Conservation (phyloP, 164 flowering plant species). For the Vitis cinerea region DNA sequence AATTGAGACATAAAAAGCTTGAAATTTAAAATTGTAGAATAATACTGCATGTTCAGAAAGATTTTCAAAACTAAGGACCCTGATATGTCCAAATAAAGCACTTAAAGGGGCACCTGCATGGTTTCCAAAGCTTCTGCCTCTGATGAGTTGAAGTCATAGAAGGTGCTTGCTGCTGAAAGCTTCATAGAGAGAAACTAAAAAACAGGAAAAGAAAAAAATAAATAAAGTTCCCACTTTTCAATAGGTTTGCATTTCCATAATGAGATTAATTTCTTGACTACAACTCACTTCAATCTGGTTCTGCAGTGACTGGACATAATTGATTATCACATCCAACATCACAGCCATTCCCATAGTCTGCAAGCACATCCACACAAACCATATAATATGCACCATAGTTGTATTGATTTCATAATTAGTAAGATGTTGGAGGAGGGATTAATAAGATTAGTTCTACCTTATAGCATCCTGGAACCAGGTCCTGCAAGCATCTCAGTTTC, state of each 20-base stretch:
- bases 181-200: conserved; percentile 32
- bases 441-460: conserved; percentile 20
- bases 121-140: background rate
- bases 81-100: too few species aligned
- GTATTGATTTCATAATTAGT: background rate
- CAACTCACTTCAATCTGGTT: conserved; percentile 37
- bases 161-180: conserved; percentile 21
- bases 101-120: too few species aligned
- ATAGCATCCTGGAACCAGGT: conserved; percentile 40
- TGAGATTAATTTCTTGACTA: background rate
- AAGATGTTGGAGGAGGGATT: too few species aligned
- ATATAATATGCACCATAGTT: too few species aligned
- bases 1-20: too few species aligned
- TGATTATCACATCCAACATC: conserved; percentile 43
- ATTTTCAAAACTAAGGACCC: too few species aligned
- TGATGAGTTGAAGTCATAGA: conserved; percentile 3
- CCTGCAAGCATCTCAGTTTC: conserved; percentile 29
- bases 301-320: conserved; percentile 39
- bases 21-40: too few species aligned
- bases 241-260: background rate
- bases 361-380: background rate
- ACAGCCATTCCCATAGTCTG: conserved; percentile 42
- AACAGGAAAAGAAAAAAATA: background rate
- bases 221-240: too few species aligned
- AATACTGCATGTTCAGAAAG: too few species aligned